Percentiles rank a stretch among this genome's conserved stretches.
Conservation (phyloP, 768 basidiomycete species). For the Boletus tylopilopsis region DNA sequence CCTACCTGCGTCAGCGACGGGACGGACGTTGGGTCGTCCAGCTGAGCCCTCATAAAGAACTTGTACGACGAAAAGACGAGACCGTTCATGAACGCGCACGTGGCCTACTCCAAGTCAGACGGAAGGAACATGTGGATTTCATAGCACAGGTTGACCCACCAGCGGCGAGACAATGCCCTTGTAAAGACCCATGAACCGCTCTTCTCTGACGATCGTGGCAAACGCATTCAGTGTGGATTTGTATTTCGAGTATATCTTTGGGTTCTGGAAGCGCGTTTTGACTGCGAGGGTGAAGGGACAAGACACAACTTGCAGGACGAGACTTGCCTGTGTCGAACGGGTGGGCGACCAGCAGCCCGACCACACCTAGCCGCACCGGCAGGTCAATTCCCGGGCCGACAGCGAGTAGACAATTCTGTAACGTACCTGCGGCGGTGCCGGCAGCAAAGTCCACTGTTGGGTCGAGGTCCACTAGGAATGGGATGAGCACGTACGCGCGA, state of each 20-base stretch:
- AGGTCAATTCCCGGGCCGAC: not conserved
- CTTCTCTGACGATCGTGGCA: slow-evolving; percentile 64
- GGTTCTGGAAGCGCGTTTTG: slow-evolving; percentile 79
- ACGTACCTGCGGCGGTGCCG: slow-evolving; percentile 63
- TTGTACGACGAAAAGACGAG: slow-evolving; percentile 84
- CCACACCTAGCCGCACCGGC: slow-evolving; percentile 44
- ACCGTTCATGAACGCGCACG: slow-evolving; percentile 77
- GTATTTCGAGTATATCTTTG: slow-evolving; percentile 53
- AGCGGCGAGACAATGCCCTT: slow-evolving; percentile 80
- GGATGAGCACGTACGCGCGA: not conserved
- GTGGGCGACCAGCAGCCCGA: slow-evolving; percentile 66
- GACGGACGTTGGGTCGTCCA: slow-evolving; percentile 39
- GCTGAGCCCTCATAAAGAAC: slow-evolving; percentile 68
- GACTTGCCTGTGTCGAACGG: slow-evolving; percentile 68
- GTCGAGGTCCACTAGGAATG: slow-evolving; percentile 36
- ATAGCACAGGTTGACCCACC: slow-evolving; percentile 38
- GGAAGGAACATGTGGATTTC: not conserved
- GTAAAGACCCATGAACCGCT: slow-evolving; percentile 63
- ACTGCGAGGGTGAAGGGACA: slow-evolving; percentile 38
- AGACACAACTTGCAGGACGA: not conserved
- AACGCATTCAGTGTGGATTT: slow-evolving; percentile 63
- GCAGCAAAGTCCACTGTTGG: slow-evolving; percentile 76
- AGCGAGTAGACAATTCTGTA: no score
- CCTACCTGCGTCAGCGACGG: slow-evolving; percentile 72
- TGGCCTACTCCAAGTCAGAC: slow-evolving; percentile 41